These are phyloP conservation scores for Colletotrichum phormii DNA, from an alignment of 2,329 filamentous ascomycete species.

Conservation along the genomic window DNA sequence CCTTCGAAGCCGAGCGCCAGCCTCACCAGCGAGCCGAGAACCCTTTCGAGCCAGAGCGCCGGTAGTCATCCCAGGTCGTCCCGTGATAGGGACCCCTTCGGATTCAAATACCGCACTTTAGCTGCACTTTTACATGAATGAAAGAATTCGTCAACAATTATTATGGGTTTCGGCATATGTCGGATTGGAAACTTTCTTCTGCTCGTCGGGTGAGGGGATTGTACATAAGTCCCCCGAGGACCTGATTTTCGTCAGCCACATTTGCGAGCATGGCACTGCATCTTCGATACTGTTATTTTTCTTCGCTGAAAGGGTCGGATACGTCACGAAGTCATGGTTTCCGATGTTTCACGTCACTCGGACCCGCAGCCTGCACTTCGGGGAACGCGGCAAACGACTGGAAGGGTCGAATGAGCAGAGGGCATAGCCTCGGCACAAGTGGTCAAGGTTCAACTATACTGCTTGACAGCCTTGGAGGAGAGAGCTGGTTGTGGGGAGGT, in stretches of 20 bases:
- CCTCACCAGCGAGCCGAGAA: constrained; percentile 21
- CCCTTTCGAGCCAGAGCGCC: constrained; percentile 30
- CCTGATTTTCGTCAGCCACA: constrained; percentile 20
- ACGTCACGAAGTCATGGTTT: constrained; percentile 11
- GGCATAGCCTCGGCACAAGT: not conserved
- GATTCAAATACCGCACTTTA: not conserved
- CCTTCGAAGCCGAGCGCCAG: constrained; percentile 23
- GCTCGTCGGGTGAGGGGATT: not conserved
- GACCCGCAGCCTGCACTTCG: not conserved
- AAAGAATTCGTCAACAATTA: not conserved
- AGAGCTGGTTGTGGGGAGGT: constrained; percentile 1
- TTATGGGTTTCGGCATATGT: not conserved
- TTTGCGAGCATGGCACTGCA: constrained; percentile 35
- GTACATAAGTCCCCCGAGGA: not conserved
- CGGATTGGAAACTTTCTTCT: not conserved
- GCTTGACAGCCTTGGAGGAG: not conserved
- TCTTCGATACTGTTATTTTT: constrained; percentile 6
- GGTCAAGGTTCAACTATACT: not conserved
- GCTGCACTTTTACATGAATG: not conserved
- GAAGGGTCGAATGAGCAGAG: not conserved
- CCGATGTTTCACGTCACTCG: not conserved
- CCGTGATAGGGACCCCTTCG: not conserved
- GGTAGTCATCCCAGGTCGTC: not conserved
- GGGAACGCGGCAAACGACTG: not conserved
- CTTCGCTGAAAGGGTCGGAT: not conserved